Percentiles rank a stretch among this genome's conserved stretches.
Evolutionary conservation across 169 alveolate genomes (phyloP).

Genomic region (Plasmodium cynomolgi): DNA sequence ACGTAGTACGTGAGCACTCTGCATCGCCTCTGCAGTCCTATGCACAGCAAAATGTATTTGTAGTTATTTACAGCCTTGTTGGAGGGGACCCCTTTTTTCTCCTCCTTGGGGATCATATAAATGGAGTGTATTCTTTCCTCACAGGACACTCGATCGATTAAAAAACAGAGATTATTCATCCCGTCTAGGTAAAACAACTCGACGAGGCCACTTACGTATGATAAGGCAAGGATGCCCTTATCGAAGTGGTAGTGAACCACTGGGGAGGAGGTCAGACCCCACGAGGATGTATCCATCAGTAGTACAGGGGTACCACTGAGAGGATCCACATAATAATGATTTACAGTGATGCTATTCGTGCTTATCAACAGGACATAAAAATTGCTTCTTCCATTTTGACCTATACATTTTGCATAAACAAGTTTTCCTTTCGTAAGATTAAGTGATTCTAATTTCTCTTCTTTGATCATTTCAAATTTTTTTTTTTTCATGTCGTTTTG

Average conservation of each 20-base stretch:
- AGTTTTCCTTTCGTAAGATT: neutral
- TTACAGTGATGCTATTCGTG: constrained; percentile 3
- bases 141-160: neutral
- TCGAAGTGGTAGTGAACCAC: constrained; percentile 7
- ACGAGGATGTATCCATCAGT: neutral
- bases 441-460: neutral
- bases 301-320: neutral
- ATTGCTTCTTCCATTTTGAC: neutral
- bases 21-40: constrained; percentile 23
- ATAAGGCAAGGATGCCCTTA: constrained; percentile 4
- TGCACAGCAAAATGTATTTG: constrained; percentile 16
- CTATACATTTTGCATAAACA: constrained; percentile 13
- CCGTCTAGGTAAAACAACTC: constrained; percentile 36
- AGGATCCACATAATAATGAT: neutral
- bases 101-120: neutral
- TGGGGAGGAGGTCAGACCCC: neutral
- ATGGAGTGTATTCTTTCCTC: constrained; percentile 1
- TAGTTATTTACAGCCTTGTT: neutral
- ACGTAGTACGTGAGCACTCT: neutral
- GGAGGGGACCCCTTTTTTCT: neutral
- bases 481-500: neutral
- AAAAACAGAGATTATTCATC: neutral
- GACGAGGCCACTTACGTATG: constrained; percentile 2
- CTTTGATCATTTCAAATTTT: neutral
- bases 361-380: constrained; percentile 1